Percentiles rank a stretch among this genome's conserved stretches.
Conservation (phyloP, 495 filamentous ascomycete genomes). For the Ramalina intermedia region DNA sequence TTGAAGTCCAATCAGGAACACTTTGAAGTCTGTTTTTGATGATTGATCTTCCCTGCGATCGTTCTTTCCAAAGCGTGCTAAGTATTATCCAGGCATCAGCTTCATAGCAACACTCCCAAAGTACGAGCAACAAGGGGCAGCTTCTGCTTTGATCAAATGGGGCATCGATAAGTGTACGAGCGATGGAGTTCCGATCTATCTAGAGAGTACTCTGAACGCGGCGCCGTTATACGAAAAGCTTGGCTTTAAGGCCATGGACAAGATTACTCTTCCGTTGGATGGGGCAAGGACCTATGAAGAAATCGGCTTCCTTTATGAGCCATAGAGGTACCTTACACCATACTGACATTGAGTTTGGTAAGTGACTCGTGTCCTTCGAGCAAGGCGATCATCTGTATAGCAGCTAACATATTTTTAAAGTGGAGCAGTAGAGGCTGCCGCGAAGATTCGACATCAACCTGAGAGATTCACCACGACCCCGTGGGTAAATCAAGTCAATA, state of each 20-base stretch:
- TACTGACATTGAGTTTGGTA: too few relatives aligned
- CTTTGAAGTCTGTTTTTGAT: neutral
- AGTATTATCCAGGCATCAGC: neutral
- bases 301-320: neutral
- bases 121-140: slow-evolving; percentile 5
- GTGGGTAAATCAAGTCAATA: too few relatives aligned
- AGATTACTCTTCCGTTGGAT: neutral
- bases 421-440: too few relatives aligned
- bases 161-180: neutral
- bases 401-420: too few relatives aligned
- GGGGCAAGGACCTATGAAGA: neutral
- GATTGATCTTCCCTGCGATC: neutral
- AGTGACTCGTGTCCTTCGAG: too few relatives aligned
- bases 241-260: neutral
- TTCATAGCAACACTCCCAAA: slow-evolving; percentile 6
- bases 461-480: too few relatives aligned
- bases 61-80: neutral
- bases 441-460: too few relatives aligned
- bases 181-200: neutral
- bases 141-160: slow-evolving; percentile 1
- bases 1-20: too few relatives aligned
- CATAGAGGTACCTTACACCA: too few relatives aligned
- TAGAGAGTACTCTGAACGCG: slow-evolving; percentile 2
- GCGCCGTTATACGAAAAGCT: slow-evolving; percentile 2
- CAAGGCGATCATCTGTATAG: too few relatives aligned